Percentiles rank a stretch among this genome's conserved stretches.
phyloP scores from a whole-genome alignment of 2,329 filamentous ascomycete species.

The Paecilomyces fulvus region DNA sequence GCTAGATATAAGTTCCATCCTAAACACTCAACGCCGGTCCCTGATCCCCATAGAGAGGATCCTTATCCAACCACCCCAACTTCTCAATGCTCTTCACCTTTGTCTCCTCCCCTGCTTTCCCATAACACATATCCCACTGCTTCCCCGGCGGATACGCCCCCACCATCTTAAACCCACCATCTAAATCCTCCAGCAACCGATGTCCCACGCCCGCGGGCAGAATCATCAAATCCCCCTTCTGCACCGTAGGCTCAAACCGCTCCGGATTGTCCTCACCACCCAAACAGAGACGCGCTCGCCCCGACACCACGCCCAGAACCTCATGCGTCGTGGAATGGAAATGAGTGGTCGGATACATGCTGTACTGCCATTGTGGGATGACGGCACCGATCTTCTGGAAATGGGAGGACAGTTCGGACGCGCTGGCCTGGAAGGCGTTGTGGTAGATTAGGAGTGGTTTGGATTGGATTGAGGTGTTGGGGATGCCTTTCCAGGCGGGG shows the following conservation, averaged over 20 bases:
- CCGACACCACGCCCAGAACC: constrained; percentile 52
- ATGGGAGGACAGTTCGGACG: constrained; percentile 49
- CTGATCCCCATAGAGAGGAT: constrained; percentile 52
- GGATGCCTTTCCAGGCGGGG: constrained; percentile 46
- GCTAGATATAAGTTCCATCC: neutral
- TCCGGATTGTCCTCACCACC: constrained; percentile 55
- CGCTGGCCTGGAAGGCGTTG: constrained; percentile 43
- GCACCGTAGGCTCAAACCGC: constrained; percentile 47
- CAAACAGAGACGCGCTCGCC: constrained; percentile 56
- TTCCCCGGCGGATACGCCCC: constrained; percentile 53
- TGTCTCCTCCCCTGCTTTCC: constrained; percentile 46
- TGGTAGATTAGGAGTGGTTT: constrained; percentile 62
- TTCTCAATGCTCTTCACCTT: constrained; percentile 42
- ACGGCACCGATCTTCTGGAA: constrained; percentile 48
- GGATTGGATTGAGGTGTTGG: constrained; percentile 57
- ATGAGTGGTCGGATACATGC: constrained; percentile 59
- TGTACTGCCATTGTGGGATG: constrained; percentile 57
- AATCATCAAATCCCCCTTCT: constrained; percentile 55
- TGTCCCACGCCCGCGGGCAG: constrained; percentile 60
- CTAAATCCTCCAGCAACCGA: constrained; percentile 50
- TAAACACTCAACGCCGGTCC: constrained; percentile 43
- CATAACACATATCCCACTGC: constrained; percentile 66
- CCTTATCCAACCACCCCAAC: constrained; percentile 50
- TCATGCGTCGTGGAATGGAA: constrained; percentile 63
- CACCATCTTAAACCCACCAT: constrained; percentile 55